Percentiles rank a stretch among this genome's conserved stretches.
Conservation (phyloP, 495 filamentous ascomycete species). For the Penicillium longicatenatum region DNA sequence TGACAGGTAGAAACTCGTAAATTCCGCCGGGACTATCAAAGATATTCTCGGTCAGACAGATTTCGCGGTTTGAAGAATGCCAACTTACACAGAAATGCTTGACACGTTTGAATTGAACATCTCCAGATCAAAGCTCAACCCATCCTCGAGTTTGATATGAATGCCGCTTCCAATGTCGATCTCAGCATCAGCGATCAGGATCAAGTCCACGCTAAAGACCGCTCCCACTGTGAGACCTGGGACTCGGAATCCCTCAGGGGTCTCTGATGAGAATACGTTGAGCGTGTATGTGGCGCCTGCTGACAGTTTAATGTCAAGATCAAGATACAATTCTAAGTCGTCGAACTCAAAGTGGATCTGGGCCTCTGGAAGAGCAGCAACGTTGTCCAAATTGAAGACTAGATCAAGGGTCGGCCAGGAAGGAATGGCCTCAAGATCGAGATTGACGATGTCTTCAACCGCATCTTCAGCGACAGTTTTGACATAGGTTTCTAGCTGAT, state of each 20-base stretch:
- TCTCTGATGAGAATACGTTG: slow-evolving; percentile 50
- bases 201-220: slow-evolving; percentile 48
- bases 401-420: slow-evolving; percentile 13
- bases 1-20: slow-evolving; percentile 61
- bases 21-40: slow-evolving; percentile 45
- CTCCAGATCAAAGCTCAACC: slow-evolving; percentile 40
- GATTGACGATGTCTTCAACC: background rate
- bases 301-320: slow-evolving; percentile 45
- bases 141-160: slow-evolving; percentile 53
- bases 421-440: background rate
- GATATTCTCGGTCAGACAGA: background rate
- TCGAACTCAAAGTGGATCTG: slow-evolving; percentile 50
- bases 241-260: slow-evolving; percentile 40
- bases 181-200: slow-evolving; percentile 45
- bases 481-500: slow-evolving; percentile 5
- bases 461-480: background rate
- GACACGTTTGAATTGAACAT: slow-evolving; percentile 49
- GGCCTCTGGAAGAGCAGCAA: slow-evolving; percentile 44
- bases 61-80: background rate
- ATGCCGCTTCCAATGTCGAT: slow-evolving; percentile 55
- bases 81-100: slow-evolving; percentile 44
- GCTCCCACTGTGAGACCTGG: slow-evolving; percentile 43
- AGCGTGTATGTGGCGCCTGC: slow-evolving; percentile 48
- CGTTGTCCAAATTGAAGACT: slow-evolving; percentile 35
- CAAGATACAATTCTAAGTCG: slow-evolving; percentile 53